Percentiles rank a stretch among this genome's conserved stretches.
phyloP scores from a whole-genome alignment of 208 protist genomes.

The Entamoeba moshkovskii region DNA sequence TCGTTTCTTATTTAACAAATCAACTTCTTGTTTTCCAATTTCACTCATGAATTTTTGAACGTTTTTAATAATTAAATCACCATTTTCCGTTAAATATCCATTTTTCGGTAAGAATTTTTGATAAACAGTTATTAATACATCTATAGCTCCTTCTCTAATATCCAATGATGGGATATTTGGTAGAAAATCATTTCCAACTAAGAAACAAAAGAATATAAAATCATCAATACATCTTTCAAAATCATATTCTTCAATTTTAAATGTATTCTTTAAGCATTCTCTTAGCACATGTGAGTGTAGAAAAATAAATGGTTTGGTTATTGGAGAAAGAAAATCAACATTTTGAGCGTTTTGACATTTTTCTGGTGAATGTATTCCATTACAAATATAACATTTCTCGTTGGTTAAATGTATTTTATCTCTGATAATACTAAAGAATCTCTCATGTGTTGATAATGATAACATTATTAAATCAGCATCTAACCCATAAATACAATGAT shows the following conservation, averaged over 20 bases:
- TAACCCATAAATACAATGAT: slow-evolving; percentile 62
- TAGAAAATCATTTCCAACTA: slow-evolving; percentile 31
- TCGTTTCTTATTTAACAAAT: slow-evolving; percentile 41
- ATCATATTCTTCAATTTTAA: neutral
- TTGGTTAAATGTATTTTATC: slow-evolving; percentile 46
- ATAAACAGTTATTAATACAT: slow-evolving; percentile 62
- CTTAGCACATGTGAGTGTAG: slow-evolving; percentile 11
- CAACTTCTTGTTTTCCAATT: neutral
- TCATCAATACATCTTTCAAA: slow-evolving; percentile 23
- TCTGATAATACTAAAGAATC: slow-evolving; percentile 77
- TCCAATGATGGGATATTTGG: neutral
- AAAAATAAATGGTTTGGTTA: neutral
- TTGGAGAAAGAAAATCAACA: too few relatives aligned
- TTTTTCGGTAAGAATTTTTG: neutral
- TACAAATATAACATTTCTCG: neutral
- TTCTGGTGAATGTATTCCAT: too few relatives aligned
- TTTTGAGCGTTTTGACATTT: too few relatives aligned
- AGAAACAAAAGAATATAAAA: slow-evolving; percentile 21
- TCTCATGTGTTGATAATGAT: slow-evolving; percentile 85
- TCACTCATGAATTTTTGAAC: too few relatives aligned
- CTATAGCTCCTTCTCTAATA: slow-evolving; percentile 66
- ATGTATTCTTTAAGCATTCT: slow-evolving; percentile 18
- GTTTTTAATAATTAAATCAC: slow-evolving; percentile 23
- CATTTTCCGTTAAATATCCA: slow-evolving; percentile 50
- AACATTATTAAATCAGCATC: slow-evolving; percentile 98